These are phyloP conservation scores for Tetraselmis striata DNA, from an alignment of 139 green algal genomes.

Conservation along the genomic window DNA sequence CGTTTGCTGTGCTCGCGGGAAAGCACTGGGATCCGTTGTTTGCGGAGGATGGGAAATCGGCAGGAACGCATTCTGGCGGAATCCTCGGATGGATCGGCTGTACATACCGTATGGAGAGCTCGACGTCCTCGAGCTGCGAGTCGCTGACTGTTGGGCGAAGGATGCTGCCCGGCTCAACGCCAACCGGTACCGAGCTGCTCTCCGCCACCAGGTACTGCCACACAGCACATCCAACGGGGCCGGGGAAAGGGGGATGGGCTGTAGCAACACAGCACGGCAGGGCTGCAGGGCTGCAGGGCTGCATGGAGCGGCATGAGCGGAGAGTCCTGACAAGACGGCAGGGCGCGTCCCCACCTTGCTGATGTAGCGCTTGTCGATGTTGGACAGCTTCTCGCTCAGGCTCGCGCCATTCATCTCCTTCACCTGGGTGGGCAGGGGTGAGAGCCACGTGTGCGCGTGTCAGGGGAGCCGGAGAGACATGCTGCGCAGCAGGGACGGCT, in stretches of 20 bases:
- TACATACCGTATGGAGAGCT: not conserved
- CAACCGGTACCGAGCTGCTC: not conserved
- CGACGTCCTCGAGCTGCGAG: not conserved
- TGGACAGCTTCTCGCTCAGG: not conserved
- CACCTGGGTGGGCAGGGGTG: not conserved
- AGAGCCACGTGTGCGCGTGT: no score
- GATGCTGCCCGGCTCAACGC: not conserved
- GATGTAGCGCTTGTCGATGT: not conserved
- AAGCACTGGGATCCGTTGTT: no score
- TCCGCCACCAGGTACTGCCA: not conserved
- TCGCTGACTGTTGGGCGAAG: not conserved
- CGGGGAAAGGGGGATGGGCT: no score
- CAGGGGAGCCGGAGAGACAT: no score
- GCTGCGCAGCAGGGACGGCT: no score
- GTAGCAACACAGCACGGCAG: not conserved
- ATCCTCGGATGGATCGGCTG: no score
- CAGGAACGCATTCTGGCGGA: no score
- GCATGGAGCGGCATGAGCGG: not conserved
- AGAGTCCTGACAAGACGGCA: not conserved
- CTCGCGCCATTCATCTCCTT: not conserved
- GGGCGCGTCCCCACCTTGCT: no score
- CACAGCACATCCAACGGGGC: not conserved
- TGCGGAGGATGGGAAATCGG: no score
- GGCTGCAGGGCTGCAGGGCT: not conserved
- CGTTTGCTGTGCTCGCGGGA: no score